Conservation (phyloP, 2,329 filamentous ascomycete species). For the Blastomyces parvus region DNA sequence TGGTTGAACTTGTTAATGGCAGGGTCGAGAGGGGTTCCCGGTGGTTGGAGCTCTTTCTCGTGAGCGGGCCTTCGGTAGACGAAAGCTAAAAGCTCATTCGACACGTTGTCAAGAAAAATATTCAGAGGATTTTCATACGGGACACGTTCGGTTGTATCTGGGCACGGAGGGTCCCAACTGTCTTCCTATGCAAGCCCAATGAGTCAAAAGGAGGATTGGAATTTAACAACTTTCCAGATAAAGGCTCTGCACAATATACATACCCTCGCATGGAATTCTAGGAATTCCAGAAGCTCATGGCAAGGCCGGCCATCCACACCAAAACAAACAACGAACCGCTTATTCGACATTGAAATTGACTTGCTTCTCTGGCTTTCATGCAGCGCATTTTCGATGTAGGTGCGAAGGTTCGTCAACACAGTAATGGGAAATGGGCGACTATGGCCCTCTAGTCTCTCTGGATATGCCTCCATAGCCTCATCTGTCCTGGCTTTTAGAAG, state of each 20-base stretch:
- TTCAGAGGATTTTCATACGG: conserved; percentile 35
- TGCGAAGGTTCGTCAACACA: conserved; percentile 47
- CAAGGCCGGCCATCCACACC: conserved; percentile 48
- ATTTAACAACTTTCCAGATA: neutral
- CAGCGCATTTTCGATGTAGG: conserved; percentile 52
- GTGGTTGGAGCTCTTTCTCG: conserved; percentile 29
- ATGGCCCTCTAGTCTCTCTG: conserved; percentile 46
- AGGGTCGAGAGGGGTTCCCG: conserved; percentile 23
- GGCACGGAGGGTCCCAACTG: conserved; percentile 37
- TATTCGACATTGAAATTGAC: conserved; percentile 51
- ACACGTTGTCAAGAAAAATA: conserved; percentile 50
- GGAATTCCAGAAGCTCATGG: conserved; percentile 45
- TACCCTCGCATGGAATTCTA: conserved; percentile 48
- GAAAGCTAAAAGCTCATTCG: conserved; percentile 47
- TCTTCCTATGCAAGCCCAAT: conserved; percentile 22
- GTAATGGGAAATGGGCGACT: conserved; percentile 44
- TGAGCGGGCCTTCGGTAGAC: conserved; percentile 37
- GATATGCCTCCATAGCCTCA: conserved; percentile 42
- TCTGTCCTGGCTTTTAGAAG: conserved; percentile 46
- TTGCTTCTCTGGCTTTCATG: conserved; percentile 42
- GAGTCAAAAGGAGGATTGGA: conserved; percentile 8
- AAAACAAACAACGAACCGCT: conserved; percentile 55
- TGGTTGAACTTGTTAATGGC: conserved; percentile 33
- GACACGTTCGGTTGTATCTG: conserved; percentile 24
- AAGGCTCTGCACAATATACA: conserved; percentile 18